Conservation (phyloP, 768 basidiomycete genomes). For the Porphyrellus cyaneotinctus region DNA sequence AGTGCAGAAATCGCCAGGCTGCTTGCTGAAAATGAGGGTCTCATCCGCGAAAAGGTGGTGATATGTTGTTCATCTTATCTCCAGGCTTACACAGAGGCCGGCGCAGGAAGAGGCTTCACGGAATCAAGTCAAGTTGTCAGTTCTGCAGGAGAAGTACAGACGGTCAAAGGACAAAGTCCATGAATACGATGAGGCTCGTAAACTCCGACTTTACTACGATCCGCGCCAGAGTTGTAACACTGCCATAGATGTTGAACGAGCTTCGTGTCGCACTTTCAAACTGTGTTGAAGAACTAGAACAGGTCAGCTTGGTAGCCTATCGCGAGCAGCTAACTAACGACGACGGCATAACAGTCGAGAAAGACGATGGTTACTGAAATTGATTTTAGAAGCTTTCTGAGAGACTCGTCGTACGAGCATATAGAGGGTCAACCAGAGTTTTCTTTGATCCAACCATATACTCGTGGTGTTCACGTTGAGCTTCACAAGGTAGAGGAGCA, state of each 20-base stretch:
- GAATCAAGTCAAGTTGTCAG: constrained; percentile 4
- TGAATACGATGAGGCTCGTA: constrained; percentile 21
- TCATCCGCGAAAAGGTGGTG: constrained; percentile 14
- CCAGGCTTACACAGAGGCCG: not conserved
- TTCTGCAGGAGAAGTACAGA: constrained; percentile 20
- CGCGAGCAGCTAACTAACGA: constrained; percentile 6
- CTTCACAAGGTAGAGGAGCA: constrained; percentile 16
- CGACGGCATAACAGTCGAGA: constrained; percentile 5
- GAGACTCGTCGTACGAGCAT: constrained; percentile 5
- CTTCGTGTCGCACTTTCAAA: constrained; percentile 18
- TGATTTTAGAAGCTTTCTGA: constrained; percentile 10
- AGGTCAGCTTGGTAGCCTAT: constrained; percentile 3
- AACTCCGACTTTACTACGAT: not conserved
- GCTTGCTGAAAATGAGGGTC: constrained; percentile 14
- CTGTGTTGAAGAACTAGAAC: constrained; percentile 20
- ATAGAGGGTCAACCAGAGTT: constrained; percentile 12
- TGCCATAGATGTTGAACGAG: constrained; percentile 15
- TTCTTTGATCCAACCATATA: constrained; percentile 3
- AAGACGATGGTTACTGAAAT: constrained; percentile 14
- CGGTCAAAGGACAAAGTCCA: constrained; percentile 14
- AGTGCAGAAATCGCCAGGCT: constrained; percentile 12
- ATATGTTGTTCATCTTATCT: not conserved
- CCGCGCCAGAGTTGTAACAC: not conserved
- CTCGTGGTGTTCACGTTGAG: not conserved
- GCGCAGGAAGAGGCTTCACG: constrained; percentile 13